Evolutionary conservation across 2,329 filamentous ascomycete species (phyloP).

Genomic region (Lachnellula willkommii): DNA sequence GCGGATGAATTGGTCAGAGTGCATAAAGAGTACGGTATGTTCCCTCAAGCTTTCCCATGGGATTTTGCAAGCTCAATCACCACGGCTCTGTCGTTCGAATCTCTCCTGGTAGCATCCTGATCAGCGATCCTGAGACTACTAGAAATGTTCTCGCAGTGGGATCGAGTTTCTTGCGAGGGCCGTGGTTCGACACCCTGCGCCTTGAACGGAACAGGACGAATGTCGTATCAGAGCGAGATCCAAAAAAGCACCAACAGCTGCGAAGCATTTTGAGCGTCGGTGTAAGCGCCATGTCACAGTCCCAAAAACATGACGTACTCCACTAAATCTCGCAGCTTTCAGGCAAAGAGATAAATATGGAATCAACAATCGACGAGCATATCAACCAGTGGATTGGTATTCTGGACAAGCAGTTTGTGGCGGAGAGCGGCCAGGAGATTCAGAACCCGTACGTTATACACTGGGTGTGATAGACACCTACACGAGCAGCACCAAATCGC

Average conservation of each 20-base stretch:
- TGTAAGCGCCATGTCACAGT: neutral
- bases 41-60: too few species aligned
- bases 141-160: neutral
- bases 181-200: neutral
- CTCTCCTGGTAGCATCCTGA: neutral
- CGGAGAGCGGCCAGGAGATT: too few species aligned
- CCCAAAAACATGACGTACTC: neutral
- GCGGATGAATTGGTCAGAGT: neutral
- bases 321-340: too few species aligned
- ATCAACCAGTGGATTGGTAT: neutral
- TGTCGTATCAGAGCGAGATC: constrained; percentile 1
- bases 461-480: too few species aligned
- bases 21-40: neutral
- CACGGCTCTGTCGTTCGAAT: neutral
- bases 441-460: too few species aligned
- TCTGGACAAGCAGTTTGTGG: too few species aligned
- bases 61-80: too few species aligned
- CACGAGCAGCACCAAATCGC: too few species aligned
- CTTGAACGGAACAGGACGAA: neutral
- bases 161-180: neutral
- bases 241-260: constrained; percentile 1
- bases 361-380: neutral
- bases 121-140: neutral
- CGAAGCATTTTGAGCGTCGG: neutral
- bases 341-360: neutral